Evolutionary conservation across 768 basidiomycete species (phyloP).

Genomic region (Obba rivulosa): DNA sequence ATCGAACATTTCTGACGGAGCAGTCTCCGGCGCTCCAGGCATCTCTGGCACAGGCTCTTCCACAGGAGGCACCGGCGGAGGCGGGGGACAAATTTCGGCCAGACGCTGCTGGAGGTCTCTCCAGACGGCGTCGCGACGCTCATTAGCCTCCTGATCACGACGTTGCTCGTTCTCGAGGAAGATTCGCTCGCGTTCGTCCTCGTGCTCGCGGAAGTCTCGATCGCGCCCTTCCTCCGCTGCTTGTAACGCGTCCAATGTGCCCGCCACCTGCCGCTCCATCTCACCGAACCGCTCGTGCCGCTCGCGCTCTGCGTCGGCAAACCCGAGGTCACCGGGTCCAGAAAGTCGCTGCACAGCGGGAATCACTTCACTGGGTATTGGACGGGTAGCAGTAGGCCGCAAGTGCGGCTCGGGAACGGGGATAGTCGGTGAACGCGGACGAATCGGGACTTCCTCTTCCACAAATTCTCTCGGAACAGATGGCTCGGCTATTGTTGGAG

Average conservation of each 20-base stretch:
- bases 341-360: conserved; percentile 8
- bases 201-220: conserved; percentile 54
- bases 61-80: conserved; percentile 1
- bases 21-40: background rate
- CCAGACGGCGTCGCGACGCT: conserved; percentile 43
- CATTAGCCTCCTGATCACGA: conserved; percentile 50
- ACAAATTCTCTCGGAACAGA: background rate
- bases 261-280: conserved; percentile 44
- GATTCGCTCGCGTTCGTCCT: conserved; percentile 57
- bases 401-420: background rate
- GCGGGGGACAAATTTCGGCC: conserved; percentile 9
- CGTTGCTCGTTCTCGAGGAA: conserved; percentile 57
- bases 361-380: background rate
- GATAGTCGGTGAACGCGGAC: background rate
- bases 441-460: background rate
- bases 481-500: too few relatives aligned
- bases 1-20: conserved; percentile 10
- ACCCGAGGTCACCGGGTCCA: conserved; percentile 24
- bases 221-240: conserved; percentile 65
- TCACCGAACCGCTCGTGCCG: conserved; percentile 54
- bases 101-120: conserved; percentile 19
- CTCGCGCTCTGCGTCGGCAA: conserved; percentile 41
- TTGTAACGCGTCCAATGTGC: conserved; percentile 43
- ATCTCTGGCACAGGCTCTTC: background rate
- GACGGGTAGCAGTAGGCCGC: conserved; percentile 1